These are phyloP conservation scores for Myxozyma kluyveri DNA, from an alignment of 805 yeast genomes.

Conservation along the genomic window DNA sequence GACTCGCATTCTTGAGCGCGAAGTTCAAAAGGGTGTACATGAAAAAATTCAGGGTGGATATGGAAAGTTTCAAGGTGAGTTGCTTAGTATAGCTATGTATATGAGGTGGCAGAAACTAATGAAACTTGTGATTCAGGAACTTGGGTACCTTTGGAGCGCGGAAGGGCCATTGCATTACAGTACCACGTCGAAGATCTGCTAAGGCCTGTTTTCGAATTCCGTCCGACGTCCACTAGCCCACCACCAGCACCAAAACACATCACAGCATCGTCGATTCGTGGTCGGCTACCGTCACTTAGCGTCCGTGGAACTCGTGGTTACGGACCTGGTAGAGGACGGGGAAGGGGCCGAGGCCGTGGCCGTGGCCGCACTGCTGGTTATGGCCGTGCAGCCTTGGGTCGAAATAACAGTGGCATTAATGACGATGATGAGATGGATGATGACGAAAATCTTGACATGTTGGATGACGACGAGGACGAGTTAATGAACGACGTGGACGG, in stretches of 20 bases:
- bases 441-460: conserved; percentile 16
- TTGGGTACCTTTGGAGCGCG: conserved; percentile 86
- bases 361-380: conserved; percentile 21
- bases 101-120: not conserved
- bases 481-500: conserved; percentile 9
- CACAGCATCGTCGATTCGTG: conserved; percentile 33
- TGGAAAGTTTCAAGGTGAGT: conserved; percentile 86
- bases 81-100: no score
- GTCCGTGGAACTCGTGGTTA: conserved; percentile 7
- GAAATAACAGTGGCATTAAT: conserved; percentile 1
- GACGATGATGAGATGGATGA: conserved; percentile 8
- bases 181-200: conserved; percentile 63
- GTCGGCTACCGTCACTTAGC: conserved; percentile 14
- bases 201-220: conserved; percentile 63
- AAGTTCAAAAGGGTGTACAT: conserved; percentile 85
- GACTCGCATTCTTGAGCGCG: conserved; percentile 86
- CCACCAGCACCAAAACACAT: conserved; percentile 58
- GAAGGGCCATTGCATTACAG: conserved; percentile 62
- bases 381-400: conserved; percentile 17
- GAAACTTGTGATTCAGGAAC: conserved; percentile 57
- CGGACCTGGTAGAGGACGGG: not conserved
- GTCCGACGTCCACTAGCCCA: conserved; percentile 56
- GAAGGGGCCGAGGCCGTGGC: conserved; percentile 19
- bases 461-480: conserved; percentile 21
- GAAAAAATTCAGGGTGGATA: conserved; percentile 97